Percentiles rank a stretch among this genome's conserved stretches.
These are phyloP conservation scores for Penicillium coffeae DNA, from an alignment of 495 filamentous ascomycete genomes.

Conservation along the genomic window DNA sequence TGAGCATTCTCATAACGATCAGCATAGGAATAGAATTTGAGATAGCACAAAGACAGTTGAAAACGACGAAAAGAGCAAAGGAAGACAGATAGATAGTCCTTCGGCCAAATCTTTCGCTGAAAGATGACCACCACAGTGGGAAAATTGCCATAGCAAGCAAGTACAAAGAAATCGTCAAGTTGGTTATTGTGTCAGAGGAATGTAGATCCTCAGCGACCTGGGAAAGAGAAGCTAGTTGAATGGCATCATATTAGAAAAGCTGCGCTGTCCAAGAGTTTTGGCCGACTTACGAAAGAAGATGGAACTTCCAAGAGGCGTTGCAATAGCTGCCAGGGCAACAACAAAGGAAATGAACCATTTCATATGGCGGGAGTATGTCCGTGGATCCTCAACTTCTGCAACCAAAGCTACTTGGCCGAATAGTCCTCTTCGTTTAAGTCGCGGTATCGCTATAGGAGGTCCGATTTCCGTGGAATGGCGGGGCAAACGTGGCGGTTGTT, in stretches of 20 bases:
- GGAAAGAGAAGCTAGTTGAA: conserved; percentile 59
- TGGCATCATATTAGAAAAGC: neutral
- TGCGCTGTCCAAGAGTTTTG: neutral
- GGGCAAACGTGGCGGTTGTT: conserved; percentile 6
- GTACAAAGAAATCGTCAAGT: conserved; percentile 80
- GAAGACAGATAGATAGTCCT: conserved; percentile 82
- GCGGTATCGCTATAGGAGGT: conserved; percentile 49
- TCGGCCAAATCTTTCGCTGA: conserved; percentile 78
- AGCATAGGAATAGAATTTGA: conserved; percentile 79
- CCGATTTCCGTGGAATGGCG: conserved; percentile 26
- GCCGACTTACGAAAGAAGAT: conserved; percentile 72
- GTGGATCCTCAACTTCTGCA: conserved; percentile 76
- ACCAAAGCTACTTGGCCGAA: conserved; percentile 68
- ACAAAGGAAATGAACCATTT: conserved; percentile 88
- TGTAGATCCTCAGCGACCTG: conserved; percentile 64
- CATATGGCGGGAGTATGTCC: conserved; percentile 62
- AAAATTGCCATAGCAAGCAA: conserved; percentile 90
- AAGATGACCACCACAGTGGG: conserved; percentile 91
- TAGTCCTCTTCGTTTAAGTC: conserved; percentile 67
- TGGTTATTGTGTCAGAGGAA: conserved; percentile 66
- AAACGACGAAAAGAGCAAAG: conserved; percentile 77
- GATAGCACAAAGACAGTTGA: conserved; percentile 67
- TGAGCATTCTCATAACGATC: conserved; percentile 76
- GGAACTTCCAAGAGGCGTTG: conserved; percentile 79
- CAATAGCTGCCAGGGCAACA: conserved; percentile 69